phyloP scores from a whole-genome alignment of 345 rosid species.

The Mercurialis annua region DNA sequence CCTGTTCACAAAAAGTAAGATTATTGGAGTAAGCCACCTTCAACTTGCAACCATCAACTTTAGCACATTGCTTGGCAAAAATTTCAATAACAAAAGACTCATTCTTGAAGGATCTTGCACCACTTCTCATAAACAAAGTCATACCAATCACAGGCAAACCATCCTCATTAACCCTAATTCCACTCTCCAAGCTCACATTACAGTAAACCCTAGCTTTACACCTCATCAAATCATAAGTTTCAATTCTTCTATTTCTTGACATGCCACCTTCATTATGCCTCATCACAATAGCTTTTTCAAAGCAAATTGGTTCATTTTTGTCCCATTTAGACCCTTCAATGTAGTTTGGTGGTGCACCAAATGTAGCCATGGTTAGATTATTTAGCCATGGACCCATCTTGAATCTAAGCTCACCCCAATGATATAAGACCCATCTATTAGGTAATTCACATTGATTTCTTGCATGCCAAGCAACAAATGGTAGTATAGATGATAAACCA shows the following conservation, averaged over 20 bases:
- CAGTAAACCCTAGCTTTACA: constrained; percentile 53
- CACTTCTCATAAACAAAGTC: constrained; percentile 68
- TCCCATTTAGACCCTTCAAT: constrained; percentile 36
- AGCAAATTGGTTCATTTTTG: constrained; percentile 46
- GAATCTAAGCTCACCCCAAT: constrained; percentile 67
- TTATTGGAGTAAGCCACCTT: constrained; percentile 59
- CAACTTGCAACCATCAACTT: constrained; percentile 52
- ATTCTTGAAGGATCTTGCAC: constrained; percentile 66
- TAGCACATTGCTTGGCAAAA: constrained; percentile 50
- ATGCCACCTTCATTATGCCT: constrained; percentile 79
- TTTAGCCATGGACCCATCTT: constrained; percentile 49
- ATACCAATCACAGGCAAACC: constrained; percentile 37
- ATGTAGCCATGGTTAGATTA: constrained; percentile 44
- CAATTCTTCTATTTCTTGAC: constrained; percentile 60
- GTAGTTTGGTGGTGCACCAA: constrained; percentile 19
- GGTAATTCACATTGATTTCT: constrained; percentile 45
- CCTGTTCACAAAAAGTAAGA: constrained; percentile 73
- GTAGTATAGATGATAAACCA: constrained; percentile 48
- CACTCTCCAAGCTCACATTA: constrained; percentile 31
- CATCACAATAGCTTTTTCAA: constrained; percentile 72
- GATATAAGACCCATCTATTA: constrained; percentile 60
- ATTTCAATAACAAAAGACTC: constrained; percentile 44
- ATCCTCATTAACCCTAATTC: neutral
- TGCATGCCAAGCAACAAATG: constrained; percentile 67
- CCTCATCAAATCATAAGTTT: constrained; percentile 57